Percentiles rank a stretch among this genome's conserved stretches.
These are phyloP conservation scores for Penicillium paxilli DNA, from an alignment of 495 filamentous ascomycete genomes.

Conservation along the genomic window DNA sequence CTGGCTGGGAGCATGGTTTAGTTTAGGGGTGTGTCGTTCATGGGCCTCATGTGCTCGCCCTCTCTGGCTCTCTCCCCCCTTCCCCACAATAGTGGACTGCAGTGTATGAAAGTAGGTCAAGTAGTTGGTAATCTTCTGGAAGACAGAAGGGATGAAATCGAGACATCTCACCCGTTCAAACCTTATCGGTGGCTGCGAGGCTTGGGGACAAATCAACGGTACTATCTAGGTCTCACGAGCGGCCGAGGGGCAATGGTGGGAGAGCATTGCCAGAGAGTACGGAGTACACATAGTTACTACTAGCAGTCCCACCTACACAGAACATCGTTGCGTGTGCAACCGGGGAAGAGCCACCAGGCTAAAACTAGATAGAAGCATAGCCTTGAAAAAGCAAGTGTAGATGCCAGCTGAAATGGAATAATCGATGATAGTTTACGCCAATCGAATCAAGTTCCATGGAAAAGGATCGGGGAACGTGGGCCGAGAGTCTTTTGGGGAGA, in stretches of 20 bases:
- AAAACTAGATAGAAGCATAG: background rate
- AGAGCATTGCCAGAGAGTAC: background rate
- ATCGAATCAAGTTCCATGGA: constrained; percentile 16
- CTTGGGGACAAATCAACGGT: constrained; percentile 20
- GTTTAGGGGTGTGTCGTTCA: background rate
- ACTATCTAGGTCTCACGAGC: constrained; percentile 16
- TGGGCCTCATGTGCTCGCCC: no score
- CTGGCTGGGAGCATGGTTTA: background rate
- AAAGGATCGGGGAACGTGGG: constrained; percentile 20
- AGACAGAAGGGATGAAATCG: constrained; percentile 7
- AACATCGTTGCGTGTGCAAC: constrained; percentile 14
- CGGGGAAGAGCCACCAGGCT: background rate
- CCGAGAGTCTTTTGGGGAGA: constrained; percentile 1
- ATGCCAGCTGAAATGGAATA: background rate
- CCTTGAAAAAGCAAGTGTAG: background rate
- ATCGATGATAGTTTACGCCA: background rate
- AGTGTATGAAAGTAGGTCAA: no score
- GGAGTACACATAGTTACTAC: background rate
- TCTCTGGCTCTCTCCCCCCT: no score
- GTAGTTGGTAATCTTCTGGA: constrained; percentile 2
- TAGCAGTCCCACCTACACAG: background rate
- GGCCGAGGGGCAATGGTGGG: constrained; percentile 5
- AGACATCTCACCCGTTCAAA: constrained; percentile 22
- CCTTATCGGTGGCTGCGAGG: constrained; percentile 22
- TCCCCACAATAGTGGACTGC: no score